phyloP scores from a whole-genome alignment of 2,329 filamentous ascomycete species.

The Trichoderma sp. region DNA sequence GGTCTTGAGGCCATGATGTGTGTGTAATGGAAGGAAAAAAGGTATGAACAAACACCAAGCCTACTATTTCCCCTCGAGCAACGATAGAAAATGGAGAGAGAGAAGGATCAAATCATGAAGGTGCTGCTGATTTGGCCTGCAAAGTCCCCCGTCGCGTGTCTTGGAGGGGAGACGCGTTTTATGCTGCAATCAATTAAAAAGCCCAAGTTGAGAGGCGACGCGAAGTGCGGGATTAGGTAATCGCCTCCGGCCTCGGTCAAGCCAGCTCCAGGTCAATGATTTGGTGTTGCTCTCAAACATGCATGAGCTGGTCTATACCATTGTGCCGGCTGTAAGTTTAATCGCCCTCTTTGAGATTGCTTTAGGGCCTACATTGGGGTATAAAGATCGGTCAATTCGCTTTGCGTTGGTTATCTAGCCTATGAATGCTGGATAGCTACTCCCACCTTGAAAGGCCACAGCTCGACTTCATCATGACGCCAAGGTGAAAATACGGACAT shows the following conservation, averaged over 20 bases:
- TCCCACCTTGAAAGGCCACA: too few relatives aligned
- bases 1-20: conserved; percentile 68
- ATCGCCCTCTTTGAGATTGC: too few relatives aligned
- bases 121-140: neutral
- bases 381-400: too few relatives aligned
- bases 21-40: neutral
- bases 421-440: too few relatives aligned
- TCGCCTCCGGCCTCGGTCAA: neutral
- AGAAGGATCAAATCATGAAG: neutral
- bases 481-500: too few relatives aligned
- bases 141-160: conserved; percentile 27
- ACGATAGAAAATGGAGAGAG: neutral
- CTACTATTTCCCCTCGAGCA: neutral
- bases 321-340: too few relatives aligned
- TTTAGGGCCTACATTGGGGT: too few relatives aligned
- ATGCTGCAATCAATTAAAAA: conserved; percentile 36
- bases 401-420: too few relatives aligned
- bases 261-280: neutral
- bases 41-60: neutral
- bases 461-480: too few relatives aligned
- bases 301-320: neutral
- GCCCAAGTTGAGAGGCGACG: conserved; percentile 26
- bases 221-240: conserved; percentile 31
- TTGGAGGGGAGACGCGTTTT: conserved; percentile 38
- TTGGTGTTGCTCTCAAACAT: conserved; percentile 25